A percentile compares a stretch with the other conserved stretches of the same genome.
phyloP scores from a whole-genome alignment of 1,284 basidiomycete species.

The Ganoderma resinaceum region DNA sequence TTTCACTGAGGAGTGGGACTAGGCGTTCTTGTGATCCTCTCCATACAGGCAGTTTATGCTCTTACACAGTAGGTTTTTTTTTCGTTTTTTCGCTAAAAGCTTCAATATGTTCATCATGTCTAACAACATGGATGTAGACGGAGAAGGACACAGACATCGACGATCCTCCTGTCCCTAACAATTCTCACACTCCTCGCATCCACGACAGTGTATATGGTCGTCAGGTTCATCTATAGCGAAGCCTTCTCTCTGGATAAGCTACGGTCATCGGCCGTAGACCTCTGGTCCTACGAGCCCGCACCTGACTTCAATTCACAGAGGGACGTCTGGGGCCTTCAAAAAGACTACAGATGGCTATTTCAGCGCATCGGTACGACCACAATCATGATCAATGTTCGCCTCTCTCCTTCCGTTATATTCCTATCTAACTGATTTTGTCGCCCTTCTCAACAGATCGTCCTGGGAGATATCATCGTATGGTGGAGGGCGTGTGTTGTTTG shows the following conservation, averaged over 20 bases:
- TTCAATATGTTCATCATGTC: too few species aligned
- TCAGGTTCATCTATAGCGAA: not conserved
- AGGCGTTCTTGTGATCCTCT: not conserved
- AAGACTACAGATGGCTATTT: too few species aligned
- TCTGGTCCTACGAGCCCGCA: not conserved
- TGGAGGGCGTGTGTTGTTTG: slow-evolving; percentile 6
- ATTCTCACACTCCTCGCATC: not conserved
- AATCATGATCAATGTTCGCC: not conserved
- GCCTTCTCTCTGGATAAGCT: not conserved
- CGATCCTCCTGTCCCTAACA: not conserved
- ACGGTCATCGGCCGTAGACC: not conserved
- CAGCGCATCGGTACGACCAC: not conserved
- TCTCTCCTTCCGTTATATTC: not conserved
- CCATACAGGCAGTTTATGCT: not conserved
- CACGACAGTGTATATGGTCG: not conserved
- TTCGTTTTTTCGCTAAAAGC: too few species aligned
- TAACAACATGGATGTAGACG: too few species aligned
- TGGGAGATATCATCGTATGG: slow-evolving; percentile 4
- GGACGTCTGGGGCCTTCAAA: too few species aligned
- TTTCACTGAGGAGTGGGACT: not conserved
- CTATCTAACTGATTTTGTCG: not conserved
- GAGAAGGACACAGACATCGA: not conserved
- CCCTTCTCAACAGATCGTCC: not conserved
- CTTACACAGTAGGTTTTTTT: not conserved
- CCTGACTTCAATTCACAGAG: not conserved